Base-by-base conservation (phyloP, 2,329 filamentous ascomycete species). In the Fusarium dimerum region DNA sequence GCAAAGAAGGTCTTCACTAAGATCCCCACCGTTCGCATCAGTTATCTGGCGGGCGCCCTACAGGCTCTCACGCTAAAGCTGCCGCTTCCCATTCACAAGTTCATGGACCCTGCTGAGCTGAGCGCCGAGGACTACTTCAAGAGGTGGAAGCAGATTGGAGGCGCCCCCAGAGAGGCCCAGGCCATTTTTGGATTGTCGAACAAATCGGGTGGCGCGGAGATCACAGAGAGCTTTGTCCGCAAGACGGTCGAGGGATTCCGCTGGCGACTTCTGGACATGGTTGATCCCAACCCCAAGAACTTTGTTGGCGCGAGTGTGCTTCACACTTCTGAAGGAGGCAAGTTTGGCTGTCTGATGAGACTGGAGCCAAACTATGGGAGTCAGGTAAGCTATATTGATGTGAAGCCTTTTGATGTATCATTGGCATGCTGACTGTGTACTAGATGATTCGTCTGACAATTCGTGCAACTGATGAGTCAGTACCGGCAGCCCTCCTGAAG, bases 101-200 rank as follows among this genome's bases (percentile, higher is more conserved):
- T 96, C 68, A 97, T 97, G 92, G 92, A 97, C 57, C 85, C 90
- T 0, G 92, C 94, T 0, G 88, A 94, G 51, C 78, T 99, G 39
- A 84, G 84, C 7, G 85, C 88, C 0, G 94, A 99, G 47, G 94
- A 99, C 68, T 99, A 97, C 74, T 99, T 99, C 83, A 97, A 95
- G 79, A 82, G 95, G 47, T 99, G 94, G 94, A 95, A 96, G 79
- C 94, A 99, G 74, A 97, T 99, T 64, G 94, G 94, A 12, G 91
- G 89, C 6, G 84, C 85, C 2, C 87, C 92, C 1, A 84, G 95
- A 30, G 95, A 99, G 72, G 87, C 90, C 0, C 94, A 99, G 70
- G 83, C 83, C 44, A 91, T 97, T 32, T 95, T 99, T 71, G 85
- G 87, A 0, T 70, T 93, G 11, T 73, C 76, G 1, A 56, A 60